Percentiles rank a stretch among this genome's conserved stretches.
Evolutionary conservation across 1,139 yeast species (phyloP).

Genomic region (Spencermartinsiella ligniputridi): DNA sequence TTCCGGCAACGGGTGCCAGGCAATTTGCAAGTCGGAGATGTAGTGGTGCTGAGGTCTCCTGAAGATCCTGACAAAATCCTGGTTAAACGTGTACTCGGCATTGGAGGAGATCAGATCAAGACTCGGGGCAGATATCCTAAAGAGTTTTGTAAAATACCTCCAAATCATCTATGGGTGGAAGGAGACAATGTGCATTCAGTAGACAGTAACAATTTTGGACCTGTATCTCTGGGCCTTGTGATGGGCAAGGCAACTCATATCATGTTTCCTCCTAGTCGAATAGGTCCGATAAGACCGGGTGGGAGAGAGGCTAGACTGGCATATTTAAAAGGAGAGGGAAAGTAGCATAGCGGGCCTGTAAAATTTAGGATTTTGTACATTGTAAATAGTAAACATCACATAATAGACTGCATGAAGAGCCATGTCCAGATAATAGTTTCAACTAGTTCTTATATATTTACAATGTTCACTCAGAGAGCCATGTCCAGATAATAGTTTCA

Average conservation of each 20-base stretch:
- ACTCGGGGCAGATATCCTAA: constrained; percentile 68
- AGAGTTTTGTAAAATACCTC: constrained; percentile 56
- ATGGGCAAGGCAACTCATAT: constrained; percentile 65
- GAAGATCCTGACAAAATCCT: constrained; percentile 65
- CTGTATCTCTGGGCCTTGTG: constrained; percentile 72
- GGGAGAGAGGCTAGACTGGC: constrained; percentile 31
- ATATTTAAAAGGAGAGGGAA: not conserved
- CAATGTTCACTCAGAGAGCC: too few relatives aligned
- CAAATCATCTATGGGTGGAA: constrained; percentile 89
- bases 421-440: constrained; percentile 1
- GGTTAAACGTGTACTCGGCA: constrained; percentile 72
- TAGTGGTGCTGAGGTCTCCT: constrained; percentile 76
- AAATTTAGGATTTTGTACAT: too few relatives aligned
- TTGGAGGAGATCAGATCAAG: constrained; percentile 62
- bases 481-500: too few relatives aligned
- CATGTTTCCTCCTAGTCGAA: constrained; percentile 64
- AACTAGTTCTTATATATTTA: not conserved
- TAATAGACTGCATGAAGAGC: too few relatives aligned
- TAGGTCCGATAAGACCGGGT: constrained; percentile 30
- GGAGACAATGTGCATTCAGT: constrained; percentile 87
- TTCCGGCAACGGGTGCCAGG: constrained; percentile 48
- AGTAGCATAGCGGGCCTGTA: too few relatives aligned
- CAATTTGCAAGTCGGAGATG: constrained; percentile 58
- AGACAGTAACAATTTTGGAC: constrained; percentile 83
- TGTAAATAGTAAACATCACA: too few relatives aligned